A percentile compares a stretch with the other conserved stretches of the same genome.
phyloP scores from a whole-genome alignment of 306 rosid species.

The Vigna mungo region DNA sequence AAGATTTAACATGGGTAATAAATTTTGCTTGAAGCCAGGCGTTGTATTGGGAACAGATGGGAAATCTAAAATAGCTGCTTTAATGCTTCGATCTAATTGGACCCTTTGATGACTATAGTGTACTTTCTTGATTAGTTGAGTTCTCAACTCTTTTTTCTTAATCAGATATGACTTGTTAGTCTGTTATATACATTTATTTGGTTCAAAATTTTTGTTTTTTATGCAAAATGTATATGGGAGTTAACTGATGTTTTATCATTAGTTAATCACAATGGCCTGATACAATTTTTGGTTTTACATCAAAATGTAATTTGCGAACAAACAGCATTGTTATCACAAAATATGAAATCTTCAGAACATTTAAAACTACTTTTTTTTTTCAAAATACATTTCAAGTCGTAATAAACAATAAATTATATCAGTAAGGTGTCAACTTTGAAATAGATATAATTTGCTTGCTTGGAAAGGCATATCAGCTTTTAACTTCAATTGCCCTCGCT shows the following conservation, averaged over 20 bases:
- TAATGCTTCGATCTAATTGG: slow-evolving; percentile 82
- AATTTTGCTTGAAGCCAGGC: slow-evolving; percentile 83
- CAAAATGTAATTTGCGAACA: neutral
- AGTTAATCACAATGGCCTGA: neutral
- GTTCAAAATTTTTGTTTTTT: neutral
- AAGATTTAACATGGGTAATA: slow-evolving; percentile 66
- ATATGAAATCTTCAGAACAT: neutral
- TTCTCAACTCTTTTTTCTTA: slow-evolving; percentile 8
- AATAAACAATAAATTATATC: neutral
- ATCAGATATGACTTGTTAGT: slow-evolving; percentile 31
- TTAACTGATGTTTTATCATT: neutral
- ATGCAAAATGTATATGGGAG: neutral
- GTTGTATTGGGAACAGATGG: slow-evolving; percentile 65
- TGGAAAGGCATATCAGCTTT: neutral
- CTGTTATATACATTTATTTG: slow-evolving; percentile 10
- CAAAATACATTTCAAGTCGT: neutral
- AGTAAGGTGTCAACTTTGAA: neutral
- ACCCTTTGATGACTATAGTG: slow-evolving; percentile 53
- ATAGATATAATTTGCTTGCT: neutral
- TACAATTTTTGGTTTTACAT: neutral
- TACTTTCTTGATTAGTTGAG: neutral
- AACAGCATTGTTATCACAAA: neutral
- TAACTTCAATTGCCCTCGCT: neutral
- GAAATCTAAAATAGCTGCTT: slow-evolving; percentile 57
- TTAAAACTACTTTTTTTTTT: neutral